phyloP scores from a whole-genome alignment of 495 filamentous ascomycete species.

The Penicillium bovifimosum region DNA sequence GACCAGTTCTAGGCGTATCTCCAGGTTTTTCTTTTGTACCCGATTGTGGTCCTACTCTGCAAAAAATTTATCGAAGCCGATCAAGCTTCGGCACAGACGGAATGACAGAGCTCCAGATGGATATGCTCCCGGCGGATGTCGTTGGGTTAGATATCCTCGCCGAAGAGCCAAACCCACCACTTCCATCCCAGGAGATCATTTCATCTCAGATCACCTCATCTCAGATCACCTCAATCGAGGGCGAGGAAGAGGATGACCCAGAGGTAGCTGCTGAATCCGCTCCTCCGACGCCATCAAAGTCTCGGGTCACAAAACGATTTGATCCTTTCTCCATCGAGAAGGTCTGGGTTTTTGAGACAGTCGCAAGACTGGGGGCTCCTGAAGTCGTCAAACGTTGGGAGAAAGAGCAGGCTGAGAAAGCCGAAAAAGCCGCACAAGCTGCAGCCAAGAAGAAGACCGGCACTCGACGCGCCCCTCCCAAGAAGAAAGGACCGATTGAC shows the following conservation, averaged over 20 bases:
- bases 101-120: slow-evolving; percentile 67
- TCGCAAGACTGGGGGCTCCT: slow-evolving; percentile 65
- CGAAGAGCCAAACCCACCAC: slow-evolving; percentile 58
- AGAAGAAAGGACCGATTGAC: slow-evolving; percentile 40
- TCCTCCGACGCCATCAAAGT: slow-evolving; percentile 20
- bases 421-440: slow-evolving; percentile 18
- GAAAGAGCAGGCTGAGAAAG: slow-evolving; percentile 45
- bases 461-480: slow-evolving; percentile 28
- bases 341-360: slow-evolving; percentile 70
- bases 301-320: slow-evolving; percentile 54
- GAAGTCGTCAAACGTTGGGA: slow-evolving; percentile 75
- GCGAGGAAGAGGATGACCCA: slow-evolving; percentile 50
- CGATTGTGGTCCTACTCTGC: slow-evolving; percentile 34
- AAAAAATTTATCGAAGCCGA: slow-evolving; percentile 59
- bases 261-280: slow-evolving; percentile 32
- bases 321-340: slow-evolving; percentile 62
- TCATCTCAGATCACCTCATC: slow-evolving; percentile 5
- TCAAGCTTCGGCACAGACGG: slow-evolving; percentile 69
- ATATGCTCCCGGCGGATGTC: slow-evolving; percentile 69
- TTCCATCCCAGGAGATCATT: slow-evolving; percentile 28
- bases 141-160: slow-evolving; percentile 68
- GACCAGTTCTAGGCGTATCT: slow-evolving; percentile 20
- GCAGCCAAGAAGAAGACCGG: slow-evolving; percentile 29
- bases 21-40: slow-evolving; percentile 23
- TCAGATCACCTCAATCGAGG: slow-evolving; percentile 21